Conservation (phyloP, 1,284 basidiomycete genomes). For the Malassezia restricta region DNA sequence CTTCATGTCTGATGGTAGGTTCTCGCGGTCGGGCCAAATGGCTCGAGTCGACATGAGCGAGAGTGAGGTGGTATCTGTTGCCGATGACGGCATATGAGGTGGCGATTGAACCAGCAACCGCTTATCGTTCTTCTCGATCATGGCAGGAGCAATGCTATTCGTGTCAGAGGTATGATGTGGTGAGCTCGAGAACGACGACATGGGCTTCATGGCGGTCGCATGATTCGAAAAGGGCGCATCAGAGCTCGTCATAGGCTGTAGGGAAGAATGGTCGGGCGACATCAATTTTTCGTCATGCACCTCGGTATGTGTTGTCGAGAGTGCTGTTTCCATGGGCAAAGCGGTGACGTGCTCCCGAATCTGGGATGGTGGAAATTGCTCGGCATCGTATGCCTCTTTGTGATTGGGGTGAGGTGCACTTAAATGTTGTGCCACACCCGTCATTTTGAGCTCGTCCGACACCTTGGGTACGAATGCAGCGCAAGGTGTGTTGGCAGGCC, state of each 20-base stretch:
- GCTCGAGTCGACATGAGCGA: slow-evolving; percentile 28
- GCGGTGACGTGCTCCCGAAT: not conserved
- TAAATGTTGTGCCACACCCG: too few species aligned
- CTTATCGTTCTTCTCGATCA: not conserved
- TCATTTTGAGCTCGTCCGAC: not conserved
- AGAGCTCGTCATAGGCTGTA: not conserved
- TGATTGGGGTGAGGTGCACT: not conserved
- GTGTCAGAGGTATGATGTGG: not conserved
- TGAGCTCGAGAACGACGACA: not conserved
- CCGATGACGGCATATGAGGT: too few species aligned
- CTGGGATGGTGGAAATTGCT: not conserved
- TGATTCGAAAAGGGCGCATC: not conserved
- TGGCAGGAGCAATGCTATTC: not conserved
- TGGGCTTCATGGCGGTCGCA: not conserved
- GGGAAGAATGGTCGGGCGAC: not conserved
- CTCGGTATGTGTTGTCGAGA: not conserved
- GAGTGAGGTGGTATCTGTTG: slow-evolving; percentile 23
- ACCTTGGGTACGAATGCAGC: not conserved
- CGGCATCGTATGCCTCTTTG: not conserved
- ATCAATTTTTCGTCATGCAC: not conserved
- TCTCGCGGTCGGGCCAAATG: slow-evolving; percentile 25
- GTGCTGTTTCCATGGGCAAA: not conserved
- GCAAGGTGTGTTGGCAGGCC: not conserved
- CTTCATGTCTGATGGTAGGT: slow-evolving; percentile 30
- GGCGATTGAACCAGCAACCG: not conserved